Evolutionary conservation across 225 moss, liverwort and hornwort genomes (phyloP), one percentile per base, ranked within the genome.

Genomic region (Pseudoscleropodium purum): DNA sequence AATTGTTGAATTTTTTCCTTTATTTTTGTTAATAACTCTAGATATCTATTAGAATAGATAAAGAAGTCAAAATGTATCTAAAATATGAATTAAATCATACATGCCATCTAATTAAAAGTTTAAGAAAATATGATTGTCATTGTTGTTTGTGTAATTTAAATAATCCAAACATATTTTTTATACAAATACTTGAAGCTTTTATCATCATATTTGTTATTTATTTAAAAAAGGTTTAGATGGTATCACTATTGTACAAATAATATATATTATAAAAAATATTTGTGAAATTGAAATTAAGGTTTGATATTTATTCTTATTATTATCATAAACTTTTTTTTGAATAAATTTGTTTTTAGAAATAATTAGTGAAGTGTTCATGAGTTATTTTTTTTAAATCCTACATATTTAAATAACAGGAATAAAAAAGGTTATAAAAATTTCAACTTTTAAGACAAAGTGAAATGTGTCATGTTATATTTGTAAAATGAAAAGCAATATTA

Each of bases 101-200:
- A n/a, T 7, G 4, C 7, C 7, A 11, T 57, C 18, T 18, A 13
- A 59, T 4, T 25, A 10, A 17, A 37, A 56, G 1, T 21, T 56
- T 7, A 5, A 20, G 2, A 15, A 6, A 37, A 8, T 37, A 0
- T 13, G 0, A 26, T 57, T n/a, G n/a, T 16, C 1, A 37, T 16
- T 25, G 0, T 56, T 56, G 2, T 37, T 26, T 17, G 4, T 17
- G 26, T 37, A 4, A 26, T n/a, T n/a, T n/a, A 18, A 57, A 57
- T 79, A 57, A 17, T 37, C 17, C 0, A 16, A 26, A 57, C 10
- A 54, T 4, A 79, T 79, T 57, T 11, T 16, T 79, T 10, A n/a
- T 6, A 26, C 17, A 79, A 79, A n/a, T 79, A 56, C 2, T 81
- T 60, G 8, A 30, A 41, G 6, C 8, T 36, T 19, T 8, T 36